Evolutionary conservation across 148 eudicot species (phyloP), one percentile per base, ranked within the genome.

Genomic region (Fallopia convolvulus): DNA sequence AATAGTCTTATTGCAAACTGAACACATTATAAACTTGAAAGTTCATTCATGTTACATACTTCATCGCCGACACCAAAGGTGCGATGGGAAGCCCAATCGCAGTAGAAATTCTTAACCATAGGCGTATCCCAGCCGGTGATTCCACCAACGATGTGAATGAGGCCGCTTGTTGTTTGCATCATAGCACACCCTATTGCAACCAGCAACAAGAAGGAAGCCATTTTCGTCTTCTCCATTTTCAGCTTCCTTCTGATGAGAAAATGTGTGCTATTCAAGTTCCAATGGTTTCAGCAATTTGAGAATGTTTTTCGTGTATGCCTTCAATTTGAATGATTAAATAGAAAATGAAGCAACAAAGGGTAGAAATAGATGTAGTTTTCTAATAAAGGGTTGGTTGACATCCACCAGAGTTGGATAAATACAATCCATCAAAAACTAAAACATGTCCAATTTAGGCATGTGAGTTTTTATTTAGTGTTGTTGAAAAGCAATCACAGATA

Each of bases 91-190:
- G 90, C 92, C 92, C 92, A 89, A 2, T 89, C 85, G 8, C 23
- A 26, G 39, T 70, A 89, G 77, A 82, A 85, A 42, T 78, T 82
- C 6, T 63, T 8, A 63, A 66, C 85, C 14, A 87, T 87, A 18
- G 92, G 92, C 15, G 83, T 32, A 42, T 58, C 74, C 92, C 92
- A 89, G 5, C 92, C 92, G 0, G 48, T 41, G 14, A 23, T 61
- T 53, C 87, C 92, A 48, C 92, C 92, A 42, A 89, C 92, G 6
- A 83, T 79, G 42, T 89, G 90, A 68, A 83, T 81, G 48, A 87
- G 52, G 30, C 88, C 90, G 36, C 49, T 80, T 10, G 82, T 40
- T 8, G 78, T 70, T 20, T 78, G 78, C 49, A 79, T 40, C 84
- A 81, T 78, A 72, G 52, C 75, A 77, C 82, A 80, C 49, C 74